Evolutionary conservation across 768 basidiomycete genomes (phyloP).

Genomic region (Psilocybe azurescens): DNA sequence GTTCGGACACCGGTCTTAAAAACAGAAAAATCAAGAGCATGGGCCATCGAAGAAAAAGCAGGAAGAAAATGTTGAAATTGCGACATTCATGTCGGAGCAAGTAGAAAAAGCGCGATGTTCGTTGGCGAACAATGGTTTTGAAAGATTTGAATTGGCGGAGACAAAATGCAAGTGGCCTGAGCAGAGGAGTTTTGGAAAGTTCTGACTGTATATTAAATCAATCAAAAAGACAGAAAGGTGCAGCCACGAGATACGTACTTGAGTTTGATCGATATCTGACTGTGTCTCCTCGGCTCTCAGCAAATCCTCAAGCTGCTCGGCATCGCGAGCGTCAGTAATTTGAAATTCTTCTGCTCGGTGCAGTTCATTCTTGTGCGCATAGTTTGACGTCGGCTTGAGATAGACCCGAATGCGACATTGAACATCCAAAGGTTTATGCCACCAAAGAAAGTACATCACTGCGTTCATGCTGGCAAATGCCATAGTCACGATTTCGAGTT

Average conservation of each 20-base stretch:
- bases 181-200: neutral
- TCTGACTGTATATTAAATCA: neutral
- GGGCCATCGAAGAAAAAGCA: neutral
- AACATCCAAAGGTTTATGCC: conserved; percentile 40
- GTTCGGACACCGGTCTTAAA: neutral
- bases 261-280: neutral
- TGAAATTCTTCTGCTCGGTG: neutral
- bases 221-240: neutral
- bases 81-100: neutral
- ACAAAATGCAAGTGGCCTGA: neutral
- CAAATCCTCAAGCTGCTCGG: neutral
- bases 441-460: conserved; percentile 37
- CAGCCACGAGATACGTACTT: neutral
- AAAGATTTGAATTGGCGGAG: neutral
- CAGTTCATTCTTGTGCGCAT: neutral
- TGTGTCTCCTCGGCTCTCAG: neutral
- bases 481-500: conserved; percentile 41
- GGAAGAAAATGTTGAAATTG: neutral
- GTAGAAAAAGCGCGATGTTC: too few relatives aligned
- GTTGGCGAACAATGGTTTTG: neutral
- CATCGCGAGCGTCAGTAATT: neutral
- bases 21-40: neutral
- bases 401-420: conserved; percentile 8
- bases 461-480: conserved; percentile 35
- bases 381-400: neutral